A percentile compares a stretch with the other conserved stretches of the same genome.
Conservation (phyloP, 352 stramenopile genomes). For the Phytophthora agathidicida region DNA sequence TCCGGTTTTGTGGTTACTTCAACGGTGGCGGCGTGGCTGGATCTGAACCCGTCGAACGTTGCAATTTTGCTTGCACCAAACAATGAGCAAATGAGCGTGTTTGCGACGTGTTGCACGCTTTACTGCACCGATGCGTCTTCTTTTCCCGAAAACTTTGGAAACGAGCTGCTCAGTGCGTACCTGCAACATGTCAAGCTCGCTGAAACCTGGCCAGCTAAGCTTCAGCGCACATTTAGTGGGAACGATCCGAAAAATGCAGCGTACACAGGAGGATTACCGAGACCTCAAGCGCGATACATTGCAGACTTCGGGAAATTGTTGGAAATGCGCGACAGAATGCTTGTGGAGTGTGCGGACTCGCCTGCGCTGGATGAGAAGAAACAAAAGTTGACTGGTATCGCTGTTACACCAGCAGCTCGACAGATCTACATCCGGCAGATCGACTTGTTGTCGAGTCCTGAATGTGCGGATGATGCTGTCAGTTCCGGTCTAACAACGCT, state of each 20-base stretch:
- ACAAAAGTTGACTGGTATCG: conserved; percentile 79
- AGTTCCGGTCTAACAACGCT: conserved; percentile 2
- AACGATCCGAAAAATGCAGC: conserved; percentile 70
- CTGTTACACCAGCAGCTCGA: conserved; percentile 70
- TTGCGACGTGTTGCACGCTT: conserved; percentile 85
- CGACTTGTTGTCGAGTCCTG: conserved; percentile 46
- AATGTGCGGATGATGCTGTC: conserved; percentile 18
- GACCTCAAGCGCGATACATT: conserved; percentile 81
- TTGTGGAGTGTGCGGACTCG: conserved; percentile 51
- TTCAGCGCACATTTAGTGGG: conserved; percentile 80
- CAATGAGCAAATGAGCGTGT: conserved; percentile 90
- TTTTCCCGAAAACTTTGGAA: conserved; percentile 74
- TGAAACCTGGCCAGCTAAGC: conserved; percentile 76
- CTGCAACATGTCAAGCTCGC: conserved; percentile 77
- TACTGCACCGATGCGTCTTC: conserved; percentile 74
- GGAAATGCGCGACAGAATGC: conserved; percentile 72
- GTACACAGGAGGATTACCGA: conserved; percentile 70
- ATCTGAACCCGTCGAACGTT: conserved; percentile 76
- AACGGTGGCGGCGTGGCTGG: conserved; percentile 84
- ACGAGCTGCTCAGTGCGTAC: conserved; percentile 78
- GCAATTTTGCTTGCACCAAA: conserved; percentile 83
- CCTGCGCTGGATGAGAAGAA: conserved; percentile 67
- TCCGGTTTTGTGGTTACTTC: conserved; percentile 84
- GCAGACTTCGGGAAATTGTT: conserved; percentile 79
- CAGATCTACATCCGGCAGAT: conserved; percentile 85